A percentile compares a stretch with the other conserved stretches of the same genome.
These are phyloP conservation scores for Phytopythium helicoides DNA, from an alignment of 352 stramenopile species.

Conservation along the genomic window DNA sequence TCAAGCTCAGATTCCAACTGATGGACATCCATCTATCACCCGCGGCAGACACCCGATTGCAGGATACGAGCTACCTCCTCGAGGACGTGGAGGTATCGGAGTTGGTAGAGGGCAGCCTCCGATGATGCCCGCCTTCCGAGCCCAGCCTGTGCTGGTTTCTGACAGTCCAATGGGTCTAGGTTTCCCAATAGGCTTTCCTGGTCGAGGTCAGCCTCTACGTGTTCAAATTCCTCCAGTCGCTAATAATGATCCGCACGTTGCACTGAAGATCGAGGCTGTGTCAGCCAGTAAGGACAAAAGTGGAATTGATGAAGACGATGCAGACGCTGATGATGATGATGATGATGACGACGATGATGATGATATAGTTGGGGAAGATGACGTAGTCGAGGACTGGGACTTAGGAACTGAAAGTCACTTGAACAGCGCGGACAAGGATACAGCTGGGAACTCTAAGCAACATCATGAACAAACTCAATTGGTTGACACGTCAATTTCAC, in stretches of 20 bases:
- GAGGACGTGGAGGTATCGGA: neutral
- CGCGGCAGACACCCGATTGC: neutral
- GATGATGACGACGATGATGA: conserved; percentile 33
- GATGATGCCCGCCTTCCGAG: neutral
- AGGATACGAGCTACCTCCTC: conserved; percentile 3
- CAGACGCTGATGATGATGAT: conserved; percentile 12
- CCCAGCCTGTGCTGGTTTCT: neutral
- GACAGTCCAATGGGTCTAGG: neutral
- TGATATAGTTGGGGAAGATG: conserved; percentile 32
- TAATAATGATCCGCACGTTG: too few species aligned
- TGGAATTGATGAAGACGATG: neutral
- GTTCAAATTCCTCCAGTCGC: conserved; percentile 8
- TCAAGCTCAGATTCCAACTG: too few species aligned
- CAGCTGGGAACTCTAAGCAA: neutral
- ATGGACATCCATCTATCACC: neutral
- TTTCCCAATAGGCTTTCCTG: conserved; percentile 8
- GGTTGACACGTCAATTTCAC: neutral
- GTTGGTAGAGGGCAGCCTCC: neutral
- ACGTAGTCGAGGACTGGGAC: conserved; percentile 43
- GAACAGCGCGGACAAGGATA: conserved; percentile 3
- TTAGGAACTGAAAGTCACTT: conserved; percentile 11
- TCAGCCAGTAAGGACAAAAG: too few species aligned
- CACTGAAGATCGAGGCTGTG: too few species aligned
- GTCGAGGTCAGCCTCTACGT: conserved; percentile 18
- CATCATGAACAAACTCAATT: neutral